Evolutionary conservation across 2,329 filamentous ascomycete species (phyloP).

Genomic region (Helotiales sp.): DNA sequence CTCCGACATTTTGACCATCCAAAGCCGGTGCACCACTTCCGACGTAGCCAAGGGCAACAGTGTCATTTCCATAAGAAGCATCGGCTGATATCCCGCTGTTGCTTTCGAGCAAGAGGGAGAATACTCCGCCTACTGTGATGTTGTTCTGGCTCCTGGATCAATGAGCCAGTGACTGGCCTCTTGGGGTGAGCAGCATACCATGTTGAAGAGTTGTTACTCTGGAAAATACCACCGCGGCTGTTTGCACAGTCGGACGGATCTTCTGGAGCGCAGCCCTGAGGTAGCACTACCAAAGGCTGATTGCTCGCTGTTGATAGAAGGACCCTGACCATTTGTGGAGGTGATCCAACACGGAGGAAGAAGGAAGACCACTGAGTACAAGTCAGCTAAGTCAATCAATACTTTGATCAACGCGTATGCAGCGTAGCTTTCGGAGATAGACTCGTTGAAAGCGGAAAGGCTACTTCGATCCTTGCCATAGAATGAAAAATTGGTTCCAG

Average conservation of each 20-base stretch:
- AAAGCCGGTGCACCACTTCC: constrained; percentile 28
- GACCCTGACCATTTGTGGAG: constrained; percentile 47
- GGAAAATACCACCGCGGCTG: constrained; percentile 46
- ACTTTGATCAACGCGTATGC: background rate
- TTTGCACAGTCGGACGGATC: constrained; percentile 43
- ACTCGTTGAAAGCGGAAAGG: background rate
- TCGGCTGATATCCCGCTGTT: constrained; percentile 26
- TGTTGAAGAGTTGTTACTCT: constrained; percentile 44
- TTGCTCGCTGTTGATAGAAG: constrained; percentile 47
- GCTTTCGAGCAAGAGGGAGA: constrained; percentile 30
- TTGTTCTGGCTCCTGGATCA: constrained; percentile 29
- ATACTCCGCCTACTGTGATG: constrained; percentile 24
- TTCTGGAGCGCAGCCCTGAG: constrained; percentile 28
- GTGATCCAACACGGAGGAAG: constrained; percentile 46
- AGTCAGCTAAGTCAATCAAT: background rate
- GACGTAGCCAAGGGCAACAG: constrained; percentile 25
- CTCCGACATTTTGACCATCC: constrained; percentile 34
- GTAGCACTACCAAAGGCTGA: constrained; percentile 36
- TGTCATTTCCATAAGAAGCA: constrained; percentile 36
- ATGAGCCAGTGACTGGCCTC: background rate
- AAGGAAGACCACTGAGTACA: constrained; percentile 41
- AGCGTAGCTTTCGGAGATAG: background rate
- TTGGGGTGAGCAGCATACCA: constrained; percentile 41
- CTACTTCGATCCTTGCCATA: background rate
- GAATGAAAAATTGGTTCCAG: background rate